phyloP scores from a whole-genome alignment of 768 basidiomycete species.

The Rhizopogon roseolus region DNA sequence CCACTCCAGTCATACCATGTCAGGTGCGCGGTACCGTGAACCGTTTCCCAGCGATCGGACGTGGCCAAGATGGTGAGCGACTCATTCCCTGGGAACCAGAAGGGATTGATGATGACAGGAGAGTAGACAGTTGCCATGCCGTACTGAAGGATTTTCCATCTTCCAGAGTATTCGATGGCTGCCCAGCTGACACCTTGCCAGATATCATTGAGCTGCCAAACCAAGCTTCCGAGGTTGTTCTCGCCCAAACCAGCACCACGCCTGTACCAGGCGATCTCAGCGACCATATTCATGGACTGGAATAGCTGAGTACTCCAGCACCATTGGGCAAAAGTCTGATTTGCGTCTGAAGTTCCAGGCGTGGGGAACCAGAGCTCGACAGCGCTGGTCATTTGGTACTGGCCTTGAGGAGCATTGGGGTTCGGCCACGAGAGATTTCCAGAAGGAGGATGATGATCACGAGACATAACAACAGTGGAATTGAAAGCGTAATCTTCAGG shows the following conservation, averaged over 20 bases:
- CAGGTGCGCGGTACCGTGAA: slow-evolving; percentile 41
- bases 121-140: slow-evolving; percentile 39
- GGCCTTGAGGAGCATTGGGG: slow-evolving; percentile 48
- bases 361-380: slow-evolving; percentile 55
- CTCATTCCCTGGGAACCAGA: slow-evolving; percentile 48
- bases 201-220: slow-evolving; percentile 60
- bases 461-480: slow-evolving; percentile 49
- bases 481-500: slow-evolving; percentile 54
- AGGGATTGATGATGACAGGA: slow-evolving; percentile 48
- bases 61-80: slow-evolving; percentile 45
- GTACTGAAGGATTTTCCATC: slow-evolving; percentile 59
- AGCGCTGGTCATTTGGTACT: slow-evolving; percentile 45
- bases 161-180: slow-evolving; percentile 49
- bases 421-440: slow-evolving; percentile 50
- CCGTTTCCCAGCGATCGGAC: slow-evolving; percentile 47
- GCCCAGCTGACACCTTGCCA: slow-evolving; percentile 59
- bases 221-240: slow-evolving; percentile 53
- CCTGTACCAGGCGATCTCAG: slow-evolving; percentile 56
- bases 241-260: slow-evolving; percentile 54
- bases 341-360: slow-evolving; percentile 40
- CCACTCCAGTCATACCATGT: slow-evolving; percentile 60
- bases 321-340: slow-evolving; percentile 61
- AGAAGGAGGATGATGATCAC: slow-evolving; percentile 54
- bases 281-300: slow-evolving; percentile 55
- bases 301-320: slow-evolving; percentile 60